Percentiles rank a stretch among this genome's conserved stretches.
phyloP scores from a whole-genome alignment of 495 filamentous ascomycete genomes.

The Bombardia bombarda region DNA sequence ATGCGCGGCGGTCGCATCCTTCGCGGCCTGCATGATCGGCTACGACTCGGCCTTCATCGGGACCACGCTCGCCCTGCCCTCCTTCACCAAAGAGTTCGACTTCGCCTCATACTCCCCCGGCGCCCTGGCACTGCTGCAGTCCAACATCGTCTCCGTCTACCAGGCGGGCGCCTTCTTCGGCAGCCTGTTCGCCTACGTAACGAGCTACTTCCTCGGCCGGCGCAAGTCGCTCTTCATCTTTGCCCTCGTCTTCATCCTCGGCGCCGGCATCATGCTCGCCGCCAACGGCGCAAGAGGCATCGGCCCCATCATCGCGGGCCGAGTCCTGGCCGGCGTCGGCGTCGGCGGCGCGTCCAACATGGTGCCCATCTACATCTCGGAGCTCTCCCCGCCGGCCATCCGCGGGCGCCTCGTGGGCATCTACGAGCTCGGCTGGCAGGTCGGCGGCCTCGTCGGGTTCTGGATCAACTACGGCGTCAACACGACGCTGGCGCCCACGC shows the following conservation, averaged over 20 bases:
- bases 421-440: conserved; percentile 67
- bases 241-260: conserved; percentile 51
- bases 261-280: conserved; percentile 56
- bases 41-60: conserved; percentile 68
- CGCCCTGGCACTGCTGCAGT: conserved; percentile 42
- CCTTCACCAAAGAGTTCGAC: conserved; percentile 52
- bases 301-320: conserved; percentile 50
- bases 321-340: conserved; percentile 45
- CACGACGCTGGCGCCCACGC: conserved; percentile 33
- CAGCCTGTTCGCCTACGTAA: conserved; percentile 51
- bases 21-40: conserved; percentile 64
- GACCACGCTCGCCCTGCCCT: conserved; percentile 53
- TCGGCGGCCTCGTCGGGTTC: conserved; percentile 65
- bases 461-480: conserved; percentile 58
- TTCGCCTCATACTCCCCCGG: conserved; percentile 33
- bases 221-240: conserved; percentile 47
- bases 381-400: conserved; percentile 47
- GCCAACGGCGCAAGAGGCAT: conserved; percentile 49
- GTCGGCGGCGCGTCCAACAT: conserved; percentile 46
- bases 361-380: conserved; percentile 51
- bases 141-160: conserved; percentile 64
- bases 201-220: conserved; percentile 50
- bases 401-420: conserved; percentile 52
- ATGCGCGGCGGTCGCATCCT: conserved; percentile 54
- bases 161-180: conserved; percentile 64